Evolutionary conservation across 495 filamentous ascomycete species (phyloP).

Genomic region (Penicillium lagena): DNA sequence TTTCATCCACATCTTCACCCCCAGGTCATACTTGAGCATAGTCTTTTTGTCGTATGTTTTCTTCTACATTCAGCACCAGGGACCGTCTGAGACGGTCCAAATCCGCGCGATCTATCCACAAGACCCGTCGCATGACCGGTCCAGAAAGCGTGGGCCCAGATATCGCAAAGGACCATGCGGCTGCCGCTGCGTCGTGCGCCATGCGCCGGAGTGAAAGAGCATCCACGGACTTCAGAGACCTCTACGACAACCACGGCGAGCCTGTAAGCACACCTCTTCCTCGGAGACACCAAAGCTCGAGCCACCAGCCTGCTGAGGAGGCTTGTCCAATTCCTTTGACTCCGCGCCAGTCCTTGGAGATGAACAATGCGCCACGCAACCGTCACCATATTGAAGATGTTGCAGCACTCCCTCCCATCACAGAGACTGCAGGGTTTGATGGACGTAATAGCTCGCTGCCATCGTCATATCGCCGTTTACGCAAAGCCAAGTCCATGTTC

Average conservation of each 20-base stretch:
- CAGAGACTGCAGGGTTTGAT: slow-evolving; percentile 40
- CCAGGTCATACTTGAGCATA: neutral
- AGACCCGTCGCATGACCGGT: slow-evolving; percentile 15
- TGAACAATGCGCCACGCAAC: neutral
- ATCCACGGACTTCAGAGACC: slow-evolving; percentile 20
- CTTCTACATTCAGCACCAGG: slow-evolving; percentile 23
- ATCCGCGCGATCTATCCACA: slow-evolving; percentile 55
- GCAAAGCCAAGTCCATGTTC: slow-evolving; percentile 70
- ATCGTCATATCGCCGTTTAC: slow-evolving; percentile 69
- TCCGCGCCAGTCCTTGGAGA: slow-evolving; percentile 2
- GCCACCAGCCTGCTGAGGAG: slow-evolving; percentile 7
- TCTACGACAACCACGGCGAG: slow-evolving; percentile 27
- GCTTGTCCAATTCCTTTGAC: slow-evolving; percentile 1
- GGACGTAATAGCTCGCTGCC: slow-evolving; percentile 58
- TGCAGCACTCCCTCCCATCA: slow-evolving; percentile 26
- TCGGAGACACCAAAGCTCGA: slow-evolving; percentile 14
- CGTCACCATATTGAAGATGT: slow-evolving; percentile 7
- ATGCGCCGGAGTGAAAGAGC: slow-evolving; percentile 50
- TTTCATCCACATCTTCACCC: slow-evolving; percentile 4
- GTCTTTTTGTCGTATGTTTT: slow-evolving; percentile 20
- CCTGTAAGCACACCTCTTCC: slow-evolving; percentile 35
- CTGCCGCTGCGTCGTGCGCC: slow-evolving; percentile 61
- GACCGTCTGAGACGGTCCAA: slow-evolving; percentile 51
- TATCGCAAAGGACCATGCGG: slow-evolving; percentile 54
- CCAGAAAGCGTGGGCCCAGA: slow-evolving; percentile 46